phyloP scores from a whole-genome alignment of 345 rosid genomes.

The Rhodamnia argentea region DNA sequence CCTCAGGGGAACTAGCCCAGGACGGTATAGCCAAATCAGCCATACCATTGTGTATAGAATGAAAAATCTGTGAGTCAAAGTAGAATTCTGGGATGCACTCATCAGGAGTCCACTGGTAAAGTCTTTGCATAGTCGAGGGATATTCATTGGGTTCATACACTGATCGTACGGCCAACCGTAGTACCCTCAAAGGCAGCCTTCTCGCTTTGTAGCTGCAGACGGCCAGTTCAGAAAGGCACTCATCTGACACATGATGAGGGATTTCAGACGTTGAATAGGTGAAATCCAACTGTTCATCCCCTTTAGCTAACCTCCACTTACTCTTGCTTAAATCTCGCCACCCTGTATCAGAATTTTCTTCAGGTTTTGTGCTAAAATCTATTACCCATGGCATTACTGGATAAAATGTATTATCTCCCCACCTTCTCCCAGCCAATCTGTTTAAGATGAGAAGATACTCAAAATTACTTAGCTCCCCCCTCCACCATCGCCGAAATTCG shows the following conservation, averaged over 20 bases:
- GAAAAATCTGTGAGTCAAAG: conserved; percentile 67
- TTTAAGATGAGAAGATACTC: conserved; percentile 77
- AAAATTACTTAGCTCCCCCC: conserved; percentile 77
- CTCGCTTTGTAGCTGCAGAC: conserved; percentile 99
- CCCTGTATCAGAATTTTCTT: conserved; percentile 59
- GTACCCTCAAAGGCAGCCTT: conserved; percentile 80
- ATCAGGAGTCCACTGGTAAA: conserved; percentile 97
- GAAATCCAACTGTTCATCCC: conserved; percentile 94
- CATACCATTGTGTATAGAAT: conserved; percentile 73
- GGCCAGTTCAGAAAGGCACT: conserved; percentile 95
- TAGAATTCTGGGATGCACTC: conserved; percentile 97
- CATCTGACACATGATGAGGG: conserved; percentile 96
- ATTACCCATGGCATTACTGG: conserved; percentile 95
- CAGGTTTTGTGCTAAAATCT: conserved; percentile 80
- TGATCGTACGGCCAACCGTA: conserved; percentile 81
- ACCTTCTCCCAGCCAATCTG: conserved; percentile 83
- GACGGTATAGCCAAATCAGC: conserved; percentile 81
- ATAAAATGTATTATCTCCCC: conserved; percentile 94
- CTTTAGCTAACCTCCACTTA: conserved; percentile 96
- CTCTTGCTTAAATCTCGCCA: conserved; percentile 94
- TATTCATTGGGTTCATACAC: conserved; percentile 97
- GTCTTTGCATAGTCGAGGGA: conserved; percentile 91
- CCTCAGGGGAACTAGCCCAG: conserved; percentile 79
- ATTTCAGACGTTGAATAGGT: conserved; percentile 84
- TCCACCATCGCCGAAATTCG: conserved; percentile 76